Evolutionary conservation across 1,284 basidiomycete genomes (phyloP).

Genomic region (Laetiporus sulphureus): DNA sequence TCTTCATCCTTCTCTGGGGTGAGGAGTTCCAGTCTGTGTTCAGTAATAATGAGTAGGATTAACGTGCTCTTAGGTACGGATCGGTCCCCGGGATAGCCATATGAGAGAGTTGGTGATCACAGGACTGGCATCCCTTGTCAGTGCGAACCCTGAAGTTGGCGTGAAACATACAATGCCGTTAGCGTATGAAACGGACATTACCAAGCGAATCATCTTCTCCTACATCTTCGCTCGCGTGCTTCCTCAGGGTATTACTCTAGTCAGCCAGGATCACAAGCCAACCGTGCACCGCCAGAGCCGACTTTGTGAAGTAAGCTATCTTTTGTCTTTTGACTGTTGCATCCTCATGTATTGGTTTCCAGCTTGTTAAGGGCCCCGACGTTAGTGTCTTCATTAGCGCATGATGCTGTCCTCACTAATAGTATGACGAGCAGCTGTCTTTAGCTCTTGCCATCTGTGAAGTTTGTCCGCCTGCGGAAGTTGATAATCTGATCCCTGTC

Average conservation of each 20-base stretch:
- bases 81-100: slow-evolving; percentile 55
- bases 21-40: too few species aligned
- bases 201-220: slow-evolving; percentile 78
- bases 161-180: slow-evolving; percentile 83
- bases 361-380: slow-evolving; percentile 72
- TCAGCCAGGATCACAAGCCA: slow-evolving; percentile 48
- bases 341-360: slow-evolving; percentile 4
- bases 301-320: slow-evolving; percentile 56
- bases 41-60: too few species aligned
- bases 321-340: not conserved
- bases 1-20: slow-evolving; percentile 4
- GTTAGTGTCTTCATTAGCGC: slow-evolving; percentile 33
- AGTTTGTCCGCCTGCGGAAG: slow-evolving; percentile 70
- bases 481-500: slow-evolving; percentile 82
- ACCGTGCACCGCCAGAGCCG: slow-evolving; percentile 48
- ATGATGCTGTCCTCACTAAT: slow-evolving; percentile 5
- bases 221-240: slow-evolving; percentile 86
- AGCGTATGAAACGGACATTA: slow-evolving; percentile 72
- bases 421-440: slow-evolving; percentile 48
- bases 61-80: too few species aligned
- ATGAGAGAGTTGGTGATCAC: slow-evolving; percentile 68
- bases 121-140: slow-evolving; percentile 77
- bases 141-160: slow-evolving; percentile 83
- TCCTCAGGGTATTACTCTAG: slow-evolving; percentile 71
- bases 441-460: slow-evolving; percentile 85